A percentile compares a stretch with the other conserved stretches of the same genome.
Conservation (phyloP, 148 eudicot genomes). For the Cornus controversa region DNA sequence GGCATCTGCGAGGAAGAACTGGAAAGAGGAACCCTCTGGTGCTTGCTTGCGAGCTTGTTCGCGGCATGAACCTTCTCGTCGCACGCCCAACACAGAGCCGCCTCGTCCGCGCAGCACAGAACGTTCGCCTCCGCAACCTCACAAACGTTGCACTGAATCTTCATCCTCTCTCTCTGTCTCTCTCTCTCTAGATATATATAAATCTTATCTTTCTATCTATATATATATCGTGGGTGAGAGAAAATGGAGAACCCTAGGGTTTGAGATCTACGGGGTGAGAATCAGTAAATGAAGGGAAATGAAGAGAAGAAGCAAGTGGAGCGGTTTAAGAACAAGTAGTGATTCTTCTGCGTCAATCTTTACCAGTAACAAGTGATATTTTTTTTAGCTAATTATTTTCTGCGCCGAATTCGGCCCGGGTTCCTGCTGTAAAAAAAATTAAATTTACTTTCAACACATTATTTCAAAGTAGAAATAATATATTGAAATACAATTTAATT, state of each 20-base stretch:
- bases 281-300: background rate
- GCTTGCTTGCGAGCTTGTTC: constrained; percentile 91
- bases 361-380: too few relatives aligned
- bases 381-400: too few relatives aligned
- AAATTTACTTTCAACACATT: too few relatives aligned
- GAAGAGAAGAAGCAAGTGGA: background rate
- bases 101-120: constrained; percentile 88
- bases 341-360: background rate
- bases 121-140: constrained; percentile 80
- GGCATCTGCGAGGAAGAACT: constrained; percentile 57
- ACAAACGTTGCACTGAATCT: constrained; percentile 96
- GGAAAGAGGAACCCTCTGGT: constrained; percentile 75
- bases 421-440: too few relatives aligned
- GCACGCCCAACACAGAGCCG: constrained; percentile 62
- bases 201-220: background rate
- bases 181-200: background rate
- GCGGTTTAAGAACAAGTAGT: background rate
- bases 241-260: background rate
- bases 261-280: background rate
- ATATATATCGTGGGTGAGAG: background rate
- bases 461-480: too few relatives aligned
- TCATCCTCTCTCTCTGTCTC: constrained; percentile 38
- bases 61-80: constrained; percentile 93
- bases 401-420: too few relatives aligned
- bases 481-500: too few relatives aligned